A percentile compares a stretch with the other conserved stretches of the same genome.
Conservation (phyloP, 2,329 filamentous ascomycete genomes). For the Neocucurbitaria cava region DNA sequence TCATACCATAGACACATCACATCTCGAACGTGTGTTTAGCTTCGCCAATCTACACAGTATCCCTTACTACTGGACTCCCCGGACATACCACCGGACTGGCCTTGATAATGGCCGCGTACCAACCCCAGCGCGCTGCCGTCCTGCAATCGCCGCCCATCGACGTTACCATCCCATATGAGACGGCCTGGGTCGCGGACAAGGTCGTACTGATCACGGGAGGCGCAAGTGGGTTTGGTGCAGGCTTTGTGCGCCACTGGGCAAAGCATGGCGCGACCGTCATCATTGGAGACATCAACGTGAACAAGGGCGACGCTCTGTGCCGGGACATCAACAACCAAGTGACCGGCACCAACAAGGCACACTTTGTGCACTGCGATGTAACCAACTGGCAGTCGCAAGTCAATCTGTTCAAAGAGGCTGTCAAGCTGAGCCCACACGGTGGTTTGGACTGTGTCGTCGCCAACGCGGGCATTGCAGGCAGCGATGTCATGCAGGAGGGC, state of each 20-base stretch:
- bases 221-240: constrained; percentile 49
- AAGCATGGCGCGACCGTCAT: constrained; percentile 62
- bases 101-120: constrained; percentile 36
- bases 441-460: constrained; percentile 70
- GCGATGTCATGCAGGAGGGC: constrained; percentile 57
- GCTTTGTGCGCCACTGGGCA: constrained; percentile 48
- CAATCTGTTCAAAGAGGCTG: constrained; percentile 66
- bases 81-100: too few relatives aligned
- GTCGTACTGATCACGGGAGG: constrained; percentile 50
- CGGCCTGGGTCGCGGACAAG: constrained; percentile 47
- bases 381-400: constrained; percentile 70
- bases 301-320: constrained; percentile 62
- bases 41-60: background rate
- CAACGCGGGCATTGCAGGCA: constrained; percentile 68
- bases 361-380: constrained; percentile 70
- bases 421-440: constrained; percentile 60
- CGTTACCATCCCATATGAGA: constrained; percentile 42
- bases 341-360: constrained; percentile 54
- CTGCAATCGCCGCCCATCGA: constrained; percentile 50
- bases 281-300: constrained; percentile 67
- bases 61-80: background rate
- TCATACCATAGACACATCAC: too few relatives aligned
- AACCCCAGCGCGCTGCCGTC: constrained; percentile 28
- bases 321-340: constrained; percentile 56
- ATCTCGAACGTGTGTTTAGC: background rate